Base-by-base conservation (phyloP, 176 grass and related monocot genomes). In the Aegilops speltoides region DNA sequence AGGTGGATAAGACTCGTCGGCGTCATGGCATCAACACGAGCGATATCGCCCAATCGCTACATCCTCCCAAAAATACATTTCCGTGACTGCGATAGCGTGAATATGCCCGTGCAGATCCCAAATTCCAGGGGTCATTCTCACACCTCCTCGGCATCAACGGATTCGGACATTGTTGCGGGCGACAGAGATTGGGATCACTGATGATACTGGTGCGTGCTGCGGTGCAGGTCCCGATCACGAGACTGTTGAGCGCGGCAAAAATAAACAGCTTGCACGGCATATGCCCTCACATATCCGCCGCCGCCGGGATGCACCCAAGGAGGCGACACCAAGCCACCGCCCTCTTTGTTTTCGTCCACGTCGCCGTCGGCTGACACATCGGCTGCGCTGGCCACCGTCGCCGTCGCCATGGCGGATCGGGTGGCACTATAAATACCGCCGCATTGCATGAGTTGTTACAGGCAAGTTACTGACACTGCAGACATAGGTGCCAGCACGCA, bases 261-360 rank as follows among this genome's bases (percentile, higher is more conserved):
- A 69, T 73, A 64, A 89, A 10, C 50, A 29, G 29, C 41, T 50
- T 28, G 23, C 64, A 64, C 32, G 28, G 84, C 6, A 90, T 83
- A 90, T 90, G 24, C 89, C 20, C 83, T 36, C 74, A 83, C 25
- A 87, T 90, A 90, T 87, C 34, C 89, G 73, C 67, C 78, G 11
- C 46, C 12, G 52, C 70, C 3, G 15, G 26, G 77, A 67, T 74
- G 83, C 19, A 31, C 74, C 84, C 84, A 90, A 83, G 74, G 34
- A 48, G 67, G 83, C 17, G 73, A 31, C 9, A 79, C 33, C 74
- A 87, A 45, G 19, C 17, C 17, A 29, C 17, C 46, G 10, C 68
- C 68, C 41, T 59, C 6, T 0, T 65, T 50, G 23, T 32, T 78
- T 81, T 85, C 78, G 61, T 34, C 64, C 79, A 10, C 70, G 70